These are phyloP conservation scores for Neurospora sp. DNA, from an alignment of 495 filamentous ascomycete genomes.

Conservation along the genomic window DNA sequence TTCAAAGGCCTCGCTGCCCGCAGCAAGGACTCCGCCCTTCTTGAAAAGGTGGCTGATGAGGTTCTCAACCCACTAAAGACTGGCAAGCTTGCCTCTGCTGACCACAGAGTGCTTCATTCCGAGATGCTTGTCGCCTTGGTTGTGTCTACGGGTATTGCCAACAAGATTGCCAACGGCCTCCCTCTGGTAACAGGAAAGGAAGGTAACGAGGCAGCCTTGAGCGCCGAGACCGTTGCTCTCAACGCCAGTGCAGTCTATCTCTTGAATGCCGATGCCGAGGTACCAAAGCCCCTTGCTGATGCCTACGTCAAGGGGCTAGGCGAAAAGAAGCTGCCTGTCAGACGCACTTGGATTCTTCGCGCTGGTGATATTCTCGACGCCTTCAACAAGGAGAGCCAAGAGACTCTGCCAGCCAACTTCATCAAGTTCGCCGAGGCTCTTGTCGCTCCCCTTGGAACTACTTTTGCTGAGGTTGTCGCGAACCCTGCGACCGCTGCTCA, in stretches of 20 bases:
- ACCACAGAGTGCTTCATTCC: conserved; percentile 71
- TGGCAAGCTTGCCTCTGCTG: conserved; percentile 67
- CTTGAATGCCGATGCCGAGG: conserved; percentile 44
- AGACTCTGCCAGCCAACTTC: conserved; percentile 30
- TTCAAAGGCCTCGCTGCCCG: conserved; percentile 54
- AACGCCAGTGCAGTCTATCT: conserved; percentile 49
- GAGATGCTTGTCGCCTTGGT: conserved; percentile 62
- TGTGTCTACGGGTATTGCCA: conserved; percentile 43
- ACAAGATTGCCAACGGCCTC: conserved; percentile 56
- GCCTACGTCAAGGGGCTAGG: conserved; percentile 68
- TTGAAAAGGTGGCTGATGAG: conserved; percentile 63
- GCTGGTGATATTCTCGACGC: conserved; percentile 63
- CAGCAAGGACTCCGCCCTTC: conserved; percentile 43
- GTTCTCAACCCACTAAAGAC: conserved; percentile 66
- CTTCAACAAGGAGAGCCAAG: conserved; percentile 31
- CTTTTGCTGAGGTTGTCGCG: conserved; percentile 61
- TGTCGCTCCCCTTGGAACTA: conserved; percentile 55
- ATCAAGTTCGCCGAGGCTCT: conserved; percentile 49
- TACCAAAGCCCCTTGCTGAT: conserved; percentile 55
- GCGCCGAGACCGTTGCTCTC: conserved; percentile 62
- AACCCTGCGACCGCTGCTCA: conserved; percentile 71
- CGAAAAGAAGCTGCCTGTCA: conserved; percentile 71
- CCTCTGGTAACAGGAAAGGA: conserved; percentile 61
- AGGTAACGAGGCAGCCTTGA: conserved; percentile 71
- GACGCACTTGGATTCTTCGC: conserved; percentile 70